These are phyloP conservation scores for Elsinoe batatas DNA, from an alignment of 2,329 filamentous ascomycete genomes.

Conservation along the genomic window DNA sequence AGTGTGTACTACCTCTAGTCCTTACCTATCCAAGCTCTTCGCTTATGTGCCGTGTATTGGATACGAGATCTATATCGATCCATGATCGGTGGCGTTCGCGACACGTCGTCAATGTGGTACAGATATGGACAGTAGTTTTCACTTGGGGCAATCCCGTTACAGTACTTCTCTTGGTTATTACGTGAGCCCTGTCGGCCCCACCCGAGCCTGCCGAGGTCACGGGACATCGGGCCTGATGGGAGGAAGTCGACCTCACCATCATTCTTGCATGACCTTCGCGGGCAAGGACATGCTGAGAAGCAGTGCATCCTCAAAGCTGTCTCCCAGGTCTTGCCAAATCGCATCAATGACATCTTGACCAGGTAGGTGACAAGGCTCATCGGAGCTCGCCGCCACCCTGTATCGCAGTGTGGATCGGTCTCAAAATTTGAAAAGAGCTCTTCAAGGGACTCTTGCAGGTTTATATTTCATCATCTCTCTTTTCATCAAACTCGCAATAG, in stretches of 20 bases:
- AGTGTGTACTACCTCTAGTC: no score
- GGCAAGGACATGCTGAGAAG: no score
- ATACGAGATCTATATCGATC: not conserved
- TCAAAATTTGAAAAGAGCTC: not conserved
- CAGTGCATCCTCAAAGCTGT: no score
- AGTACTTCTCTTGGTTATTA: not conserved
- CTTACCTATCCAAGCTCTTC: no score
- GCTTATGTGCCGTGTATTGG: no score
- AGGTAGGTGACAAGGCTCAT: not conserved
- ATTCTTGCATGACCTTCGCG: no score
- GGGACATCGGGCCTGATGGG: no score
- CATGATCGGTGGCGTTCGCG: not conserved
- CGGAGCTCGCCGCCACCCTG: not conserved
- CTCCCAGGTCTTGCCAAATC: not conserved
- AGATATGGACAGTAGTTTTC: not conserved
- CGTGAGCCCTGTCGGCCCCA: not conserved
- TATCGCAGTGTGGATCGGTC: not conserved
- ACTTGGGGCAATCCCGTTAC: no score
- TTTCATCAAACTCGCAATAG: not conserved
- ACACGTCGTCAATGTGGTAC: constrained; percentile 32
- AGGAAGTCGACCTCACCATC: no score
- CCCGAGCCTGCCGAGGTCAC: no score
- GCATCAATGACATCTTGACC: not conserved
- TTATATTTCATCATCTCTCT: not conserved
- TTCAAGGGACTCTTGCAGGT: not conserved